phyloP scores from a whole-genome alignment of 2,329 filamentous ascomycete genomes.

The Beauveria rudraprayagi region DNA sequence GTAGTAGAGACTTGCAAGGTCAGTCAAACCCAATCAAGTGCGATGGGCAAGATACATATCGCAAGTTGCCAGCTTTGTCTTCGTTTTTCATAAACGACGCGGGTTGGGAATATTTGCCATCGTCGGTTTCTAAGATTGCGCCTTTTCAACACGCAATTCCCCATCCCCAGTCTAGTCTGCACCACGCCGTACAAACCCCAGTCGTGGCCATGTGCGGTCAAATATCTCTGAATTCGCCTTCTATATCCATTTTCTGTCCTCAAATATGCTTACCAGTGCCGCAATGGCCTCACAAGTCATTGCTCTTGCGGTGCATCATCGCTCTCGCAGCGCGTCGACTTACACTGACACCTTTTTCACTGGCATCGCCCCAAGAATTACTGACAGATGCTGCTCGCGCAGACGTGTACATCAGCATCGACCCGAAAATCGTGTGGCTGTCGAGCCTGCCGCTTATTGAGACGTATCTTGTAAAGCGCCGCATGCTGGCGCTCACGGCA shows the following conservation, averaged over 20 bases:
- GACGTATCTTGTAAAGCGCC: too few relatives aligned
- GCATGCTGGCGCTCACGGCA: too few relatives aligned
- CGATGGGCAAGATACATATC: not conserved
- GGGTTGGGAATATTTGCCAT: not conserved
- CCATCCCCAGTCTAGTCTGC: not conserved
- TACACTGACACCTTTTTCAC: not conserved
- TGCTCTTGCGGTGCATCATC: not conserved
- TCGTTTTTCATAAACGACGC: not conserved
- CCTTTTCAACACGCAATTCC: not conserved
- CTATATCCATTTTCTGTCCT: not conserved
- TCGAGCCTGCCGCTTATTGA: too few relatives aligned
- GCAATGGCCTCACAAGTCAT: too few relatives aligned
- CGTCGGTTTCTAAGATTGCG: not conserved
- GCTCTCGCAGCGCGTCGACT: not conserved
- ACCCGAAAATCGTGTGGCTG: too few relatives aligned
- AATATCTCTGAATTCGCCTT: not conserved
- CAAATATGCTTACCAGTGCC: not conserved
- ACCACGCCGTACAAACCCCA: not conserved
- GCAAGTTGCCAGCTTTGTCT: too few relatives aligned
- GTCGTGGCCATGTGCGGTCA: not conserved
- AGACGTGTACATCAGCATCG: too few relatives aligned
- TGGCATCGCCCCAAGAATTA: too few relatives aligned
- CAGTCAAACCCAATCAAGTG: not conserved
- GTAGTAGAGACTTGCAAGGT: not conserved
- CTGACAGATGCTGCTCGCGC: too few relatives aligned